Evolutionary conservation across 768 basidiomycete genomes (phyloP), one percentile per base, ranked within the genome.

Genomic region (Trametes sanguinea): DNA sequence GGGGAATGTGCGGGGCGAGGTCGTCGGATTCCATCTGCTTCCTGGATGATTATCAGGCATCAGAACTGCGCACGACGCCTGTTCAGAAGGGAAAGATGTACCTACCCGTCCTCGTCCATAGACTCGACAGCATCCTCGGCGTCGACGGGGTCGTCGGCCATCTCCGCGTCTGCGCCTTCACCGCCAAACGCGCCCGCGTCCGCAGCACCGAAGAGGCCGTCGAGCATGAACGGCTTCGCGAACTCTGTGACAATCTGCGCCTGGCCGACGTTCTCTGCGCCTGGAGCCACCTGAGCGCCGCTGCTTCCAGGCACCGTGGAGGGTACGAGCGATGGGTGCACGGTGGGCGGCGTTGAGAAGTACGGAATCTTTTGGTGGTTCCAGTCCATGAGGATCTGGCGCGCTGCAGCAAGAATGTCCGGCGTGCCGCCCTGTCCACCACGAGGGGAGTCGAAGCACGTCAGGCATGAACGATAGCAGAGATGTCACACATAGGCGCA

Each of bases 321-420:
- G 5, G 90, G 89, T 59, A 93, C 80, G 35, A 84, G 80, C 0
- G 92, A 92, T 0, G 92, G 88, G 71, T 95, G 93, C 2, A 92
- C 72, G 7, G 78, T 69, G 0, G 96, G 95, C 8, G 95, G 94
- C 2, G 78, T 72, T 4, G 94, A 92, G 76, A 82, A 92, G 76
- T 92, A 98, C 0, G 92, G 90, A 10, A 98, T 96, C 71, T 94
- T 96, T 73, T 97, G 94, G 60, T 92, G 86, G 69, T 98, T 98
- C 95, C 96, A 99, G 71, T 99, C 95, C 51, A 80, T 84, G 1
- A 98, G 74, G 27, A 98, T 82, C 13, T 89, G 85, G 35, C 92
- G 87, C 0, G 95, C 94, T 0, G 94, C 84, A 6, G 89, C 80
- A 45, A 88, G 84, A 35, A 95, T 73, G 73, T 98, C 94, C 1